Conservation (phyloP, 2,329 filamentous ascomycete species). For the Aspergillus vadensis region DNA sequence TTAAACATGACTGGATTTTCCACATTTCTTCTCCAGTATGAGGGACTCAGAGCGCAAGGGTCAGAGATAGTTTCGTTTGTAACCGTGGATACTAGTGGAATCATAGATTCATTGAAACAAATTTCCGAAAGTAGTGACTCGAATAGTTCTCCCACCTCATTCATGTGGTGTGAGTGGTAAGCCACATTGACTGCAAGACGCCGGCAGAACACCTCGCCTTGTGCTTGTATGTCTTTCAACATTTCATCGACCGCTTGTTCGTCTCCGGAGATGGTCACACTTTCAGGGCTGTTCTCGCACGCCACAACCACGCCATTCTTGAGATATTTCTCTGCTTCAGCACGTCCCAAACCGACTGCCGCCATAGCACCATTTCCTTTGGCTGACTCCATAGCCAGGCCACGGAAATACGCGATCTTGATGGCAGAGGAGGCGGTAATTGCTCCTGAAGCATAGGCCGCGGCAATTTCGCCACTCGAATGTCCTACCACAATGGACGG, state of each 20-base stretch:
- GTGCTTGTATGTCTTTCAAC: constrained; percentile 8
- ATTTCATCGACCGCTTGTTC: not conserved
- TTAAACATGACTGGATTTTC: not conserved
- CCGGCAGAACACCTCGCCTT: constrained; percentile 10
- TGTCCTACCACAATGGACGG: constrained; percentile 32
- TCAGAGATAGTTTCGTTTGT: not conserved
- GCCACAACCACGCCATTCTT: constrained; percentile 13
- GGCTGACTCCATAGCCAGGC: not conserved
- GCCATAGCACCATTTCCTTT: constrained; percentile 17
- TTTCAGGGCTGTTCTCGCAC: constrained; percentile 20
- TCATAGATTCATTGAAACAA: not conserved
- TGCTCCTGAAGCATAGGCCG: constrained; percentile 35
- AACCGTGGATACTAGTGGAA: not conserved
- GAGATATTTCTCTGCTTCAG: constrained; percentile 6
- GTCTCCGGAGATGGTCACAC: constrained; percentile 22
- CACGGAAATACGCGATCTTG: not conserved
- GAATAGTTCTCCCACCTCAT: constrained; percentile 8
- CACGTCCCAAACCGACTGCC: constrained; percentile 16
- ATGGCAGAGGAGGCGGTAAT: constrained; percentile 19
- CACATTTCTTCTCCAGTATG: not conserved
- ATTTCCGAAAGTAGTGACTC: not conserved
- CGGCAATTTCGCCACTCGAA: constrained; percentile 42
- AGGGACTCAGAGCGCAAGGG: not conserved
- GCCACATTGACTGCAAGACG: constrained; percentile 20
- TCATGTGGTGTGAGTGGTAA: constrained; percentile 15